These are phyloP conservation scores for Colletotrichum theobromicola DNA, from an alignment of 2,329 filamentous ascomycete genomes.

Conservation along the genomic window DNA sequence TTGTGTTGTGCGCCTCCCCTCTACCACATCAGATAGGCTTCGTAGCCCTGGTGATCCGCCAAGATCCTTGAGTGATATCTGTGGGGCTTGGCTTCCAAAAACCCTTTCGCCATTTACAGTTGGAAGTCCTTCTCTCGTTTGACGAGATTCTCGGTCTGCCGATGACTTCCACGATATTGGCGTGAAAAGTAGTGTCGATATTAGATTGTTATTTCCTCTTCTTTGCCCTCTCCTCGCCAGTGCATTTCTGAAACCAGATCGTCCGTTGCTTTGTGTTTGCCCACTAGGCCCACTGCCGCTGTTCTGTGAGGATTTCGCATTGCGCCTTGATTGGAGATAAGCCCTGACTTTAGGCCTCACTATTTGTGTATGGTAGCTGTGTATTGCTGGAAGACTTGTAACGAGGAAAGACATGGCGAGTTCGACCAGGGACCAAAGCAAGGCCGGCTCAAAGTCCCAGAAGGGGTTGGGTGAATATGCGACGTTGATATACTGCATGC, in stretches of 20 bases:
- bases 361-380: neutral
- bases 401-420: neutral
- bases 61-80: neutral
- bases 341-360: neutral
- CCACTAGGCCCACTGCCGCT: neutral
- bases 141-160: neutral
- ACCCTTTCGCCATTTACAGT: neutral
- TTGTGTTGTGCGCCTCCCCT: neutral
- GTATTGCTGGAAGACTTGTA: neutral
- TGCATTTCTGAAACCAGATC: neutral
- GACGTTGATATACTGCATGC: neutral
- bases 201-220: neutral
- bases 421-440: constrained; percentile 3
- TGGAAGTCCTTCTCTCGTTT: neutral
- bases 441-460: constrained; percentile 1
- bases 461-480: neutral
- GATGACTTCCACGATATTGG: neutral
- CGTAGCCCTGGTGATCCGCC: neutral
- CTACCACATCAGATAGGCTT: neutral
- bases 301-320: neutral
- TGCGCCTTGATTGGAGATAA: neutral
- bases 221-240: neutral
- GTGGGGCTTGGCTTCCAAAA: neutral
- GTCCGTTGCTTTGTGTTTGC: neutral
- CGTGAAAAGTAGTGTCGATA: neutral